A percentile compares a stretch with the other conserved stretches of the same genome.
These are phyloP conservation scores for Fusarium irregulare DNA, from an alignment of 2,329 filamentous ascomycete species.

Conservation along the genomic window DNA sequence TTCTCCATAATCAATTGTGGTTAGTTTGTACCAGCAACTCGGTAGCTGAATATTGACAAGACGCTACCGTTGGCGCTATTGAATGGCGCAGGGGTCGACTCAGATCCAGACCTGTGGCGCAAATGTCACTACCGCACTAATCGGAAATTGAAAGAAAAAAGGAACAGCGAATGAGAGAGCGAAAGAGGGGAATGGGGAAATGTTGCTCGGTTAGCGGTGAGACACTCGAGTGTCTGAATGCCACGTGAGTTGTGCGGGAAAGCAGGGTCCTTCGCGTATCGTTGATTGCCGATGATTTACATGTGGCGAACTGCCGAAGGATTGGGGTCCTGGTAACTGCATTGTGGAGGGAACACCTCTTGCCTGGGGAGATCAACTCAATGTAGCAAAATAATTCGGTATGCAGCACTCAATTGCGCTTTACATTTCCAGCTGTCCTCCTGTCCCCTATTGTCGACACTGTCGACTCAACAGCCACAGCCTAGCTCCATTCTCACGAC, in stretches of 20 bases:
- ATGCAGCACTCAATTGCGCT: neutral
- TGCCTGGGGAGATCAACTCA: neutral
- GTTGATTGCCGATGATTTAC: neutral
- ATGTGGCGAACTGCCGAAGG: neutral
- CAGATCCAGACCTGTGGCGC: slow-evolving; percentile 3
- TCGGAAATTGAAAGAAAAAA: neutral
- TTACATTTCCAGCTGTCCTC: neutral
- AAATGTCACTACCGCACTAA: neutral
- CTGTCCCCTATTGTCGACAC: neutral
- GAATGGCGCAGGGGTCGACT: neutral
- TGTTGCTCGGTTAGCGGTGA: neutral
- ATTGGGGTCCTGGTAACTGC: neutral
- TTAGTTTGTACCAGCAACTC: neutral
- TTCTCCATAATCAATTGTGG: neutral
- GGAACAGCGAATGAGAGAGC: neutral
- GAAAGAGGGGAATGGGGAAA: neutral
- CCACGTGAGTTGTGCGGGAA: neutral
- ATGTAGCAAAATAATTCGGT: too few species aligned
- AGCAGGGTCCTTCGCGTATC: neutral
- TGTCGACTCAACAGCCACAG: neutral
- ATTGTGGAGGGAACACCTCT: neutral
- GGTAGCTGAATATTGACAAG: neutral
- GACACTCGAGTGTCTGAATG: neutral
- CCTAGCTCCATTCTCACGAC: neutral
- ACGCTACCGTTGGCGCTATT: slow-evolving; percentile 19